These are phyloP conservation scores for Stenocarpella maydis DNA, from an alignment of 2,329 filamentous ascomycete genomes.

Conservation along the genomic window DNA sequence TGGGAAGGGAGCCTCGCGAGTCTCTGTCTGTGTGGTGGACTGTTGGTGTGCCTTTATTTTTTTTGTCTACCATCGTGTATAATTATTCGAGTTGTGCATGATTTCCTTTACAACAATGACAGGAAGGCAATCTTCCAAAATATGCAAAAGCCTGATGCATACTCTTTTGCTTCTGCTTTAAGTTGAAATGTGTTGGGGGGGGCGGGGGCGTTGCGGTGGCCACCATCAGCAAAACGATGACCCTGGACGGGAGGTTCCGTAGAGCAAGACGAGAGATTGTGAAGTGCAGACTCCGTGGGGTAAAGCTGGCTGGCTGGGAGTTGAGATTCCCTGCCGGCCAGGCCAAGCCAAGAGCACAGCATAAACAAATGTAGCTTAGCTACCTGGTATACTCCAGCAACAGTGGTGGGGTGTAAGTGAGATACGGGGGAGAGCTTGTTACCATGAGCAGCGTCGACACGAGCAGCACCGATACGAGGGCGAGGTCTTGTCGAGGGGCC, in stretches of 20 bases:
- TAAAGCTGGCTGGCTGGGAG: not conserved
- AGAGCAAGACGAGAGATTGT: constrained; percentile 10
- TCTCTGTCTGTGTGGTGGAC: too few relatives aligned
- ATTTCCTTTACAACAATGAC: too few relatives aligned
- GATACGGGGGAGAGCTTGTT: constrained; percentile 9
- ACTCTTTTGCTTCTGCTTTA: too few relatives aligned
- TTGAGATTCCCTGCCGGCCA: not conserved
- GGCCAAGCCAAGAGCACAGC: not conserved
- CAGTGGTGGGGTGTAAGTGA: constrained; percentile 17
- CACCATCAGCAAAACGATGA: not conserved
- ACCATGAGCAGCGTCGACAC: not conserved
- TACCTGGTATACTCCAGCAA: not conserved
- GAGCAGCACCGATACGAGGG: not conserved
- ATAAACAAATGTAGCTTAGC: not conserved
- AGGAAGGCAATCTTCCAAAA: too few relatives aligned
- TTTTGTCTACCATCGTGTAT: too few relatives aligned
- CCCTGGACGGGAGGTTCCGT: not conserved
- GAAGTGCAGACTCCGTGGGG: constrained; percentile 21
- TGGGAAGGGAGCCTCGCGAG: too few relatives aligned
- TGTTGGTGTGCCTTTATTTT: too few relatives aligned
- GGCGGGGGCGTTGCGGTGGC: too few relatives aligned
- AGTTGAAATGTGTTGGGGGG: too few relatives aligned
- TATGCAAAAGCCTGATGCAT: too few relatives aligned
- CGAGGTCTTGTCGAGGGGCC: too few relatives aligned
- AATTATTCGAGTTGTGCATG: too few relatives aligned